Conservation (phyloP, 139 green algal genomes). For the Auxenochlorella pyrenoidosa region DNA sequence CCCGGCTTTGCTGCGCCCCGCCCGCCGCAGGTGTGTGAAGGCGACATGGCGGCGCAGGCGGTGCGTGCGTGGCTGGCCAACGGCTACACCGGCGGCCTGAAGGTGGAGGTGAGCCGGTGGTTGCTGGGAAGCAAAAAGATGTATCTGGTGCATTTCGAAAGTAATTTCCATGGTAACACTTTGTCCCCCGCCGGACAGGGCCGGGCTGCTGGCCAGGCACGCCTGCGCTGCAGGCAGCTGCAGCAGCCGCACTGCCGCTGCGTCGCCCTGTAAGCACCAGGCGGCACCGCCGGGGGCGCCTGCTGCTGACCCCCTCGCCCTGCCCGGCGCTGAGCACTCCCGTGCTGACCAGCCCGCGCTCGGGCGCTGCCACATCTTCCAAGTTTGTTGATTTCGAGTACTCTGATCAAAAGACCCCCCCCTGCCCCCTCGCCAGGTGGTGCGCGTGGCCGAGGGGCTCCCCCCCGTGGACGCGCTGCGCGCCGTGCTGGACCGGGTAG, state of each 20-base stretch:
- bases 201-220: not conserved
- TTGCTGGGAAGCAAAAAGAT: no score
- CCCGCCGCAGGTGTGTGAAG: slow-evolving; percentile 59
- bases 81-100: slow-evolving; percentile 53
- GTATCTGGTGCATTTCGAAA: no score
- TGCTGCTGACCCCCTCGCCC: no score
- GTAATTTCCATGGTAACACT: no score
- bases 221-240: no score
- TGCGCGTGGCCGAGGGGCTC: slow-evolving; percentile 69
- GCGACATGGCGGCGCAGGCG: slow-evolving; percentile 56
- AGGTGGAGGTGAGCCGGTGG: slow-evolving; percentile 56
- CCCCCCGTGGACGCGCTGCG: slow-evolving; percentile 73
- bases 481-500: slow-evolving; percentile 42
- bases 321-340: not conserved
- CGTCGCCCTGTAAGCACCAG: not conserved
- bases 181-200: not conserved
- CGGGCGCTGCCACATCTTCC: no score
- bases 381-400: no score
- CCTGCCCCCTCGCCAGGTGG: slow-evolving; percentile 40
- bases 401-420: no score
- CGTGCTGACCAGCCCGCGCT: not conserved
- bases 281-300: no score
- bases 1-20: not conserved
- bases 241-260: no score
- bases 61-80: slow-evolving; percentile 60